A percentile compares a stretch with the other conserved stretches of the same genome.
Evolutionary conservation across 257 asterid genomes (phyloP).

Genomic region (Haberlea rhodopensis): DNA sequence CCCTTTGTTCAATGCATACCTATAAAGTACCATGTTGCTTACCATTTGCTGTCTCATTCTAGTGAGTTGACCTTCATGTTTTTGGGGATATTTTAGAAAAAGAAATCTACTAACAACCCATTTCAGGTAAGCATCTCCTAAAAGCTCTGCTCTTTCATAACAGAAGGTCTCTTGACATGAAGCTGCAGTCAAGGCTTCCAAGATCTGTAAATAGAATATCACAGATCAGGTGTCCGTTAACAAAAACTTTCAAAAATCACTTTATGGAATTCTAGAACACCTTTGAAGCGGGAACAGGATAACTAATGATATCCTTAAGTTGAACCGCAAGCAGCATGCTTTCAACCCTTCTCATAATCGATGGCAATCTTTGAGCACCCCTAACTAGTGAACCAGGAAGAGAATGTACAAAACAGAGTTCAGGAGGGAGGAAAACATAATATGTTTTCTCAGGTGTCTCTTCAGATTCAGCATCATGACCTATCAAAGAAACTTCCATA

Average conservation of each 20-base stretch:
- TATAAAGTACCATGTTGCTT: conserved; percentile 84
- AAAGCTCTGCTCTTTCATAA: conserved; percentile 91
- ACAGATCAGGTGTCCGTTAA: conserved; percentile 24
- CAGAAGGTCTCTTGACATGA: conserved; percentile 98
- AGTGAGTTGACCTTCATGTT: conserved; percentile 98
- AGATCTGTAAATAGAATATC: conserved; percentile 49
- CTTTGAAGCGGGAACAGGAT: conserved; percentile 78
- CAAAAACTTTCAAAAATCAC: conserved; percentile 4
- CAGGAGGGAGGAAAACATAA: conserved; percentile 97
- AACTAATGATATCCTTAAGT: conserved; percentile 67
- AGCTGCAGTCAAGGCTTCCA: conserved; percentile 96
- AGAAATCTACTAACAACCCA: conserved; percentile 98
- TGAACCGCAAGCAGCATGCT: conserved; percentile 96
- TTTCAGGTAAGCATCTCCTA: conserved; percentile 95
- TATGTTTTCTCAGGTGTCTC: conserved; percentile 81
- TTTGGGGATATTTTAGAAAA: conserved; percentile 86
- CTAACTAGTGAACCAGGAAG: conserved; percentile 89
- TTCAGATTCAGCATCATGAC: conserved; percentile 61
- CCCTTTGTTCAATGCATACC: conserved; percentile 73
- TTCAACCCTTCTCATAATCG: conserved; percentile 90
- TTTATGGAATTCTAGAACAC: conserved; percentile 32
- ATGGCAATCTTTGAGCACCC: conserved; percentile 97
- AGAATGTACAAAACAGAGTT: conserved; percentile 92
- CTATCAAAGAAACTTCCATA: conserved; percentile 35
- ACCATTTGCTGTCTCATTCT: conserved; percentile 97